Evolutionary conservation across 768 basidiomycete species (phyloP).

Genomic region (Auricularia auricula-judae): DNA sequence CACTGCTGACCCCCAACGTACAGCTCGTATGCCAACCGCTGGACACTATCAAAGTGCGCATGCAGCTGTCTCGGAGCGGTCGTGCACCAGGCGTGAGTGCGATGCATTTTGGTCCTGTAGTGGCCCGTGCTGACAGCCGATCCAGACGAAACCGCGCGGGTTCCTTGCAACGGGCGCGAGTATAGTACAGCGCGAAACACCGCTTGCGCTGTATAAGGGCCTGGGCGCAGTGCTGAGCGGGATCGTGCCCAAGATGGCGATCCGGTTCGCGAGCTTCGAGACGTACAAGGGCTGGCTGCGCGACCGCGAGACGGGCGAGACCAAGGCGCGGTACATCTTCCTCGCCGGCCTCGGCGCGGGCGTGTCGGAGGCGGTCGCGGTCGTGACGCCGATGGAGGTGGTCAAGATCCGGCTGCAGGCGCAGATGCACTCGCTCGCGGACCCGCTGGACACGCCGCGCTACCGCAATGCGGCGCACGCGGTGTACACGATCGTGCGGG

Average conservation of each 20-base stretch:
- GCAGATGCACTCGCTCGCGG: constrained; percentile 92
- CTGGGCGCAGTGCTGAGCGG: constrained; percentile 93
- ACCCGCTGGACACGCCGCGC: constrained; percentile 85
- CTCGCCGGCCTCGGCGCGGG: constrained; percentile 90
- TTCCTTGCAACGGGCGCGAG: constrained; percentile 84
- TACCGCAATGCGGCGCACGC: constrained; percentile 97
- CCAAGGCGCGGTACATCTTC: constrained; percentile 72
- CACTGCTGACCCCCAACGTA: not conserved
- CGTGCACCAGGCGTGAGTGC: constrained; percentile 67
- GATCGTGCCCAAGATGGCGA: constrained; percentile 99
- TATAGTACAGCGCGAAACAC: constrained; percentile 86
- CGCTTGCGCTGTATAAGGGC: constrained; percentile 94
- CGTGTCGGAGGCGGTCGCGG: constrained; percentile 85
- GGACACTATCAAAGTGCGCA: constrained; percentile 99
- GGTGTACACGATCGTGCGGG: constrained; percentile 84
- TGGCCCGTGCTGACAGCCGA: not conserved
- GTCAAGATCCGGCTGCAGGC: constrained; percentile 98
- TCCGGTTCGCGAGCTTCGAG: constrained; percentile 96
- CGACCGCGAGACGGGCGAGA: constrained; percentile 66
- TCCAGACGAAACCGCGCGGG: constrained; percentile 80
- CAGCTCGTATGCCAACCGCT: constrained; percentile 83
- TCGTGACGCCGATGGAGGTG: constrained; percentile 99
- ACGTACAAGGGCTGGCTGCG: constrained; percentile 80
- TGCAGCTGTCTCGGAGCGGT: constrained; percentile 89
- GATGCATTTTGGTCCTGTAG: not conserved